Conservation (phyloP, 805 yeast genomes). For the Spathaspora gorwiae region DNA sequence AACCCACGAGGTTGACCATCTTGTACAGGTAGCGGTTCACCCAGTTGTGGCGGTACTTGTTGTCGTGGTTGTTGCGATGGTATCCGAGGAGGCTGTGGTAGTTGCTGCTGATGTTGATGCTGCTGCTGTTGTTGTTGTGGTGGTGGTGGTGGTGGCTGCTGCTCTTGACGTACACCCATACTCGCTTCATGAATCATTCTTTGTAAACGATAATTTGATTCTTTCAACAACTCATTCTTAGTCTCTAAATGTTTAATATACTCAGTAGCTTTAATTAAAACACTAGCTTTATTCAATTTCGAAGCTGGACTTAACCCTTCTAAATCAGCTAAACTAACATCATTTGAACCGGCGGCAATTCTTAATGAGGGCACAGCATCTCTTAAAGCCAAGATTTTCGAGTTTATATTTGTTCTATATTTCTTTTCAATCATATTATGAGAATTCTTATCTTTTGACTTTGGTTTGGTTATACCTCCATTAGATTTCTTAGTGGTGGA, state of each 20-base stretch:
- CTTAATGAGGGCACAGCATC: slow-evolving; percentile 77
- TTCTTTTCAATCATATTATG: slow-evolving; percentile 81
- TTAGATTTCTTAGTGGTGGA: slow-evolving; percentile 5
- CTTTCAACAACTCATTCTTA: slow-evolving; percentile 47
- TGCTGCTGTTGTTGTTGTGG: slow-evolving; percentile 12
- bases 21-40: slow-evolving; percentile 5
- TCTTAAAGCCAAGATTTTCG: slow-evolving; percentile 62
- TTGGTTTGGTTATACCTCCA: slow-evolving; percentile 40
- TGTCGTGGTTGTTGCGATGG: slow-evolving; percentile 13
- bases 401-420: slow-evolving; percentile 72
- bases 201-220: slow-evolving; percentile 43
- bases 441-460: slow-evolving; percentile 54
- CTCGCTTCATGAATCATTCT: slow-evolving; percentile 31
- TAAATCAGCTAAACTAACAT: slow-evolving; percentile 42
- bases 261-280: slow-evolving; percentile 70
- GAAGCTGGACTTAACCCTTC: slow-evolving; percentile 77
- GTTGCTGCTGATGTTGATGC: slow-evolving; percentile 12
- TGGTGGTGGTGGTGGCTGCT: slow-evolving; percentile 12
- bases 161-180: slow-evolving; percentile 8
- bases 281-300: slow-evolving; percentile 73
- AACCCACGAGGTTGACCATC: neutral
- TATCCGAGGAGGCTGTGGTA: slow-evolving; percentile 9
- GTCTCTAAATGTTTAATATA: slow-evolving; percentile 69
- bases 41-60: slow-evolving; percentile 7
- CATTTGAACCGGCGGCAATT: slow-evolving; percentile 50